Evolutionary conservation across 179 eudicot species (phyloP).

Genomic region (Heliamphora ciliata): DNA sequence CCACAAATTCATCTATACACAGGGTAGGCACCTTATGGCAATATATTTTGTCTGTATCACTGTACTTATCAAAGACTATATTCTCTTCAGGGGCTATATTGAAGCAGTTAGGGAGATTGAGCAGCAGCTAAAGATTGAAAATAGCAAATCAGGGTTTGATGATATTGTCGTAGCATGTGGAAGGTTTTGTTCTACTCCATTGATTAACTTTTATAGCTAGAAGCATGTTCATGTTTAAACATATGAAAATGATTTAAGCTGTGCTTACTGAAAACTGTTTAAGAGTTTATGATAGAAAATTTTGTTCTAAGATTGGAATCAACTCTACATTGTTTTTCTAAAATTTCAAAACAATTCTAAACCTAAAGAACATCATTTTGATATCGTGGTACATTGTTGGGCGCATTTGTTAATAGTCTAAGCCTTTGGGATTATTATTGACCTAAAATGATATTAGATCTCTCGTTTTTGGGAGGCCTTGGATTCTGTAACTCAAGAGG

Average conservation of each 20-base stretch:
- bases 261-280: background rate
- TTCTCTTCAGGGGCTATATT: conserved; percentile 76
- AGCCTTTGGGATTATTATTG: too few species aligned
- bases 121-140: conserved; percentile 44
- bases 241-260: background rate
- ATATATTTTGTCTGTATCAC: background rate
- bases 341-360: background rate
- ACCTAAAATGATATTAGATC: too few species aligned
- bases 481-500: too few species aligned
- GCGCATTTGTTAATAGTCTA: too few species aligned
- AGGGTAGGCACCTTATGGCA: background rate
- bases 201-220: background rate
- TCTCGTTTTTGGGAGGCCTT: too few species aligned
- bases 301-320: background rate
- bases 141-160: conserved; percentile 48
- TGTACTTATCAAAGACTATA: background rate
- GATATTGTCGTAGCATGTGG: conserved; percentile 98
- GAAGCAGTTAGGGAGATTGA: conserved; percentile 86
- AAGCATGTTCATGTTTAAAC: background rate
- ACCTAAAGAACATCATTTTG: background rate
- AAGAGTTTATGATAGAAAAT: background rate
- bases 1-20: background rate
- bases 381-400: too few species aligned
- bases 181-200: conserved; percentile 42
- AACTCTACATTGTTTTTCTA: background rate